Evolutionary conservation across 129 eudicot genomes (phyloP).

Genomic region (Solidago caesia): DNA sequence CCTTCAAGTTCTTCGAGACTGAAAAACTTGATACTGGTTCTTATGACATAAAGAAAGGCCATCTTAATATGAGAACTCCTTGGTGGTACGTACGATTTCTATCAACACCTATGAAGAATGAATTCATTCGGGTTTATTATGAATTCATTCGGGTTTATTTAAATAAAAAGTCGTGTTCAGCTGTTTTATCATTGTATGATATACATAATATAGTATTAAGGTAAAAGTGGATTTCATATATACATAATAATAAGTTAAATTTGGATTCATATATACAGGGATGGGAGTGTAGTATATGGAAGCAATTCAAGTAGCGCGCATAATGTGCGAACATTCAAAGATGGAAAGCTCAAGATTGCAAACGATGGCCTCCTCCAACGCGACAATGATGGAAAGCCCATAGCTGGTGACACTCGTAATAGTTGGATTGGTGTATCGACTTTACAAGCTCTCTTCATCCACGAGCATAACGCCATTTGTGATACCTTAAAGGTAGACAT

Average conservation of each 20-base stretch:
- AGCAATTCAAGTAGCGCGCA: constrained; percentile 15
- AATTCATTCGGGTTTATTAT: too few relatives aligned
- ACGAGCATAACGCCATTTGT: constrained; percentile 61
- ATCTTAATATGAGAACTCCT: constrained; percentile 55
- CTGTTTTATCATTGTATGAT: too few relatives aligned
- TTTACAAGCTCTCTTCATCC: constrained; percentile 58
- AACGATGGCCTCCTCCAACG: constrained; percentile 52
- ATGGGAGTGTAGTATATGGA: constrained; percentile 58
- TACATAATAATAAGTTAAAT: too few relatives aligned
- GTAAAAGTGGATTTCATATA: too few relatives aligned
- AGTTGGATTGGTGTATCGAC: constrained; percentile 57
- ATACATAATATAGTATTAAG: too few relatives aligned
- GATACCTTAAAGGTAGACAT: constrained; percentile 47
- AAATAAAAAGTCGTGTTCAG: too few relatives aligned
- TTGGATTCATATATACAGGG: constrained; percentile 32
- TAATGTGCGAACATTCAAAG: constrained; percentile 48
- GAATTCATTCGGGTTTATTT: too few relatives aligned
- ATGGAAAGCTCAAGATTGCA: constrained; percentile 60
- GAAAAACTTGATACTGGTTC: constrained; percentile 47
- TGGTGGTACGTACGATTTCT: constrained; percentile 55
- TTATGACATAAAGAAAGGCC: constrained; percentile 46
- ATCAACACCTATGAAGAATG: too few relatives aligned
- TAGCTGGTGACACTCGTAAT: constrained; percentile 59
- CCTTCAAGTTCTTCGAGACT: constrained; percentile 56
- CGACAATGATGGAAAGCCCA: constrained; percentile 30